These are phyloP conservation scores for Phytophthora lateralis DNA, from an alignment of 352 stramenopile genomes.

Conservation along the genomic window DNA sequence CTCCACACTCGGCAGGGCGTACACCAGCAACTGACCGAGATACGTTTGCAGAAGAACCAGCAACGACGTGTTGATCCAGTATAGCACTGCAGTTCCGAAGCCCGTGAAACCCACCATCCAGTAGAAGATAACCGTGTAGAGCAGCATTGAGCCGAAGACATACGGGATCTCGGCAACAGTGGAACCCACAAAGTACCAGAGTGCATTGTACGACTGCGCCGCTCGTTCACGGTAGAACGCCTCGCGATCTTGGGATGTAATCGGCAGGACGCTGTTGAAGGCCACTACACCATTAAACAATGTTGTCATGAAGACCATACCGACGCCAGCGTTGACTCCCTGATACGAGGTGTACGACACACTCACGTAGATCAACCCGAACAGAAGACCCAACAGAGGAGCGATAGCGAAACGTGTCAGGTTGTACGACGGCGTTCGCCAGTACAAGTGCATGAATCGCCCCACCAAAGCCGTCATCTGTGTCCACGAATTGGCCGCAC, in stretches of 20 bases:
- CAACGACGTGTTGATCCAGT: slow-evolving; percentile 60
- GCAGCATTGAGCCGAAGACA: slow-evolving; percentile 46
- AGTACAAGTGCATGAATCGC: slow-evolving; percentile 55
- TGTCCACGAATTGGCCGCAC: slow-evolving; percentile 29
- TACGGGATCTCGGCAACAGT: slow-evolving; percentile 80
- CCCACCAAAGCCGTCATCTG: slow-evolving; percentile 42
- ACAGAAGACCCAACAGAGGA: slow-evolving; percentile 37
- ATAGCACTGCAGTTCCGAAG: slow-evolving; percentile 46
- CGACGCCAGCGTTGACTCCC: slow-evolving; percentile 59
- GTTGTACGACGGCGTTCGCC: slow-evolving; percentile 81
- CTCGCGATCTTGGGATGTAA: slow-evolving; percentile 67
- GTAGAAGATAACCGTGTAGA: slow-evolving; percentile 68
- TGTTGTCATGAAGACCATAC: slow-evolving; percentile 87
- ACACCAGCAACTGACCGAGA: slow-evolving; percentile 50
- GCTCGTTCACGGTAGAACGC: slow-evolving; percentile 91
- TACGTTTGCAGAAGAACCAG: slow-evolving; percentile 59
- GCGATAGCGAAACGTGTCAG: slow-evolving; percentile 60
- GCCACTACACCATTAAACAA: slow-evolving; percentile 84
- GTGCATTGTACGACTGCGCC: slow-evolving; percentile 81
- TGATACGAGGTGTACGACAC: slow-evolving; percentile 53
- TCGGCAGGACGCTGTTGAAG: slow-evolving; percentile 72
- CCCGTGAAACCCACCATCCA: slow-evolving; percentile 59
- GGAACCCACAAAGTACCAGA: slow-evolving; percentile 73
- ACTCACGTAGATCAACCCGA: slow-evolving; percentile 53
- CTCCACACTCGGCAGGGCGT: slow-evolving; percentile 47